Percentiles rank a stretch among this genome's conserved stretches.
Evolutionary conservation across 768 basidiomycete species (phyloP).

Genomic region (Boletales sp.): DNA sequence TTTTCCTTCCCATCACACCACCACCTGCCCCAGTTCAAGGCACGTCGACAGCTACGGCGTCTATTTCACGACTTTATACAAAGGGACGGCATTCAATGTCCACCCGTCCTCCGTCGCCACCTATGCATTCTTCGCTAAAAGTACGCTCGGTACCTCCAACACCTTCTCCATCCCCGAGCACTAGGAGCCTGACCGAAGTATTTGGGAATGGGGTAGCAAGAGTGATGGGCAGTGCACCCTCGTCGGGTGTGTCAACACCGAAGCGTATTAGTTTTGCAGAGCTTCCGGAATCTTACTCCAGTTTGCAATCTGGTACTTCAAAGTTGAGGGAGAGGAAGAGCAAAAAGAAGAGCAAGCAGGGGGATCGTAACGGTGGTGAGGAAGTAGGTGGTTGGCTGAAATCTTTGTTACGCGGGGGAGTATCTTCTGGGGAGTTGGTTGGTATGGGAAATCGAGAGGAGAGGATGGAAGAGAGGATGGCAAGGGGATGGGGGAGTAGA

Average conservation of each 20-base stretch:
- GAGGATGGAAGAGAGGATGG: slow-evolving; percentile 51
- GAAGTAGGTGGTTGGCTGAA: slow-evolving; percentile 25
- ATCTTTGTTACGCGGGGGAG: slow-evolving; percentile 15
- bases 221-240: slow-evolving; percentile 36
- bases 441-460: slow-evolving; percentile 39
- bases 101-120: slow-evolving; percentile 60
- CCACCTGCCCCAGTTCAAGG: slow-evolving; percentile 53
- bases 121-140: slow-evolving; percentile 48
- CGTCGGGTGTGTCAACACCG: slow-evolving; percentile 56
- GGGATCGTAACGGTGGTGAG: slow-evolving; percentile 30
- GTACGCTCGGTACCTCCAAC: slow-evolving; percentile 35
- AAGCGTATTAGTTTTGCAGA: slow-evolving; percentile 79
- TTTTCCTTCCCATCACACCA: slow-evolving; percentile 36
- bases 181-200: slow-evolving; percentile 22
- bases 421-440: slow-evolving; percentile 22
- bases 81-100: slow-evolving; percentile 57
- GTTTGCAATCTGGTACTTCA: slow-evolving; percentile 31
- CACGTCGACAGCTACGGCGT: slow-evolving; percentile 76
- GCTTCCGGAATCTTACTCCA: slow-evolving; percentile 63
- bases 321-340: slow-evolving; percentile 32
- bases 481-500: slow-evolving; percentile 45
- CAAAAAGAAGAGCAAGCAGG: slow-evolving; percentile 33
- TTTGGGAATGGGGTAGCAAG: slow-evolving; percentile 29
- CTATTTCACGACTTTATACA: slow-evolving; percentile 73
- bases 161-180: slow-evolving; percentile 34